Evolutionary conservation across 805 yeast genomes (phyloP), one percentile per base, ranked within the genome.

Genomic region (Ogataea dorogensis): DNA sequence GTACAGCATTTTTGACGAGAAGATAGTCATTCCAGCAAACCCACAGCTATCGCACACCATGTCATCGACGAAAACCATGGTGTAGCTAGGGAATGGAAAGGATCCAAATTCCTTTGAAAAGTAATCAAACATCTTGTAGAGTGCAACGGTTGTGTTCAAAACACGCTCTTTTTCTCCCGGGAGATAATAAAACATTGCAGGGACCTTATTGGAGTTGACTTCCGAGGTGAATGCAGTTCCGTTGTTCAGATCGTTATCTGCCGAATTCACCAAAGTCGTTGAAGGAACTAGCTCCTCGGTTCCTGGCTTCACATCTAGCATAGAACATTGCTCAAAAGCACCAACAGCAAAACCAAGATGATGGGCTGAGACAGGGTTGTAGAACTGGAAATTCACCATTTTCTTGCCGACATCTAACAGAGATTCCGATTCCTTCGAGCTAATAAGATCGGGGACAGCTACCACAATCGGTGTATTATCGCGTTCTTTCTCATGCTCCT

Each of bases 301-400:
- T 2, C 54, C 60, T 4, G 56, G 47, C 17, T 71, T 64, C 18
- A 63, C 50, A 28, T 70, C 75, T 6, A 78, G 58, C 19, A 87
- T 50, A 0, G 78, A 75, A 2, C 78, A 64, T 36, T 75, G 74
- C 26, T 80, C 79, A 57, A 91, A 93, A 2, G 95, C 81, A 0
- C 98, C 98, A 4, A 88, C 75, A 0, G 95, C 89, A 81, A 95
- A 93, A 0, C 98, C 98, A 14, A 93, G 70, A 59, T 91, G 97
- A 49, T 89, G 97, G 1, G 98, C 86, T 23, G 95, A 81, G 1
- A 87, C 83, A 1, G 98, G 96, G 37, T 81, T 85, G 53, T 80
- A 81, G 80, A 91, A 14, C 78, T 70, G 32, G 76, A 87, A 89
- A 2, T 82, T 69, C 1, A 83, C 85, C 1, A 81, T 69, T 49